Percentiles rank a stretch among this genome's conserved stretches.
phyloP scores from a whole-genome alignment of 2,329 filamentous ascomycete genomes.

The Cordyceps cicadae region DNA sequence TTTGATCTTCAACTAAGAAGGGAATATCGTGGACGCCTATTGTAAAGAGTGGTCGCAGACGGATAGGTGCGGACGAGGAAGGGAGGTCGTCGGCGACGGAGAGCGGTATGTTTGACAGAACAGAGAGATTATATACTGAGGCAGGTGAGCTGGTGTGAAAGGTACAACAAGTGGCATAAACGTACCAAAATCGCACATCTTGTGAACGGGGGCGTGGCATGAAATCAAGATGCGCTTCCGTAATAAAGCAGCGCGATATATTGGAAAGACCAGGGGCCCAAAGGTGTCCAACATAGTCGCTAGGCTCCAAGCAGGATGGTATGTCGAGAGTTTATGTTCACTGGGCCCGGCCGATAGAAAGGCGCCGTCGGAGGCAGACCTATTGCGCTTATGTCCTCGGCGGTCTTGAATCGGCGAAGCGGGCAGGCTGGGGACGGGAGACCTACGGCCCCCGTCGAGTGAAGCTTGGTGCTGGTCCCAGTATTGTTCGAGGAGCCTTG shows the following conservation, averaged over 20 bases:
- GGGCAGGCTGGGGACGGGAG: slow-evolving; percentile 38
- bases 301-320: slow-evolving; percentile 82
- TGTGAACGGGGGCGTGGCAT: slow-evolving; percentile 75
- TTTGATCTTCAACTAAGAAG: slow-evolving; percentile 57
- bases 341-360: slow-evolving; percentile 45
- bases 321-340: slow-evolving; percentile 61
- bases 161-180: slow-evolving; percentile 1
- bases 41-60: slow-evolving; percentile 79
- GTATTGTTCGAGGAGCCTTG: slow-evolving; percentile 62
- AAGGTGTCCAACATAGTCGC: slow-evolving; percentile 70
- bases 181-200: slow-evolving; percentile 81
- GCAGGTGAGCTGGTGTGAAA: slow-evolving; percentile 17
- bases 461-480: slow-evolving; percentile 53
- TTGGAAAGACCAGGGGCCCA: slow-evolving; percentile 83
- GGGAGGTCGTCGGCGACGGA: slow-evolving; percentile 64
- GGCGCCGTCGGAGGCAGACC: slow-evolving; percentile 54
- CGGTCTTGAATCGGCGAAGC: slow-evolving; percentile 25
- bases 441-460: slow-evolving; percentile 24
- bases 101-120: slow-evolving; percentile 79
- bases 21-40: slow-evolving; percentile 91
- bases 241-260: slow-evolving; percentile 78
- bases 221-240: slow-evolving; percentile 84
- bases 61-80: slow-evolving; percentile 49
- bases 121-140: slow-evolving; percentile 85
- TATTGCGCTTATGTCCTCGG: slow-evolving; percentile 43